Evolutionary conservation across 2,329 filamentous ascomycete species (phyloP).

Genomic region (Phaeosphaeria sp.): DNA sequence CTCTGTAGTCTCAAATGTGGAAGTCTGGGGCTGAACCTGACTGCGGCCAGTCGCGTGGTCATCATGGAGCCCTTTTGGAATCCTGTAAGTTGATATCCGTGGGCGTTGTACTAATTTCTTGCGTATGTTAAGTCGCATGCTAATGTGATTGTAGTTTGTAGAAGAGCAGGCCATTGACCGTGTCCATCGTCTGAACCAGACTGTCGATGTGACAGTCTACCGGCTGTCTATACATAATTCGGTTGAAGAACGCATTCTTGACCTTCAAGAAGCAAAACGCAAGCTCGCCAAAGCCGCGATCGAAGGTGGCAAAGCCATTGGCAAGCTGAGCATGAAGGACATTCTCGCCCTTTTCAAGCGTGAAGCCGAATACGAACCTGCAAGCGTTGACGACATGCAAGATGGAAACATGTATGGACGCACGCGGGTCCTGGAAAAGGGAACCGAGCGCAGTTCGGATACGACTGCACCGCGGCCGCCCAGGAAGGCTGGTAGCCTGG

Average conservation of each 20-base stretch:
- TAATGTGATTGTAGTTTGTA: constrained; percentile 69
- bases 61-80: constrained; percentile 99
- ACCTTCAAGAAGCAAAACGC: constrained; percentile 91
- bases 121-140: background rate
- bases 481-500: constrained; percentile 40
- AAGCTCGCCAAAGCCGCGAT: constrained; percentile 91
- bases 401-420: constrained; percentile 44
- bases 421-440: constrained; percentile 35
- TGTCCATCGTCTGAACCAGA: constrained; percentile 97
- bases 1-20: constrained; percentile 95
- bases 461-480: constrained; percentile 29
- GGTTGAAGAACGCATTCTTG: constrained; percentile 94
- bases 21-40: constrained; percentile 90
- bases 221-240: constrained; percentile 86
- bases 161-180: constrained; percentile 99
- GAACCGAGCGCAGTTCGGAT: constrained; percentile 6
- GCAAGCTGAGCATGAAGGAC: constrained; percentile 90
- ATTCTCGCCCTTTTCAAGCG: constrained; percentile 88
- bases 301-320: constrained; percentile 77
- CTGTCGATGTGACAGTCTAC: constrained; percentile 91
- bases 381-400: constrained; percentile 48
- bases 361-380: constrained; percentile 63
- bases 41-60: constrained; percentile 88
- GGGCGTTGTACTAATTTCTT: background rate
- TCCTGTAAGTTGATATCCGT: constrained; percentile 64